Conservation (phyloP, 805 yeast species). For the Grigorovia transvaalensis region DNA sequence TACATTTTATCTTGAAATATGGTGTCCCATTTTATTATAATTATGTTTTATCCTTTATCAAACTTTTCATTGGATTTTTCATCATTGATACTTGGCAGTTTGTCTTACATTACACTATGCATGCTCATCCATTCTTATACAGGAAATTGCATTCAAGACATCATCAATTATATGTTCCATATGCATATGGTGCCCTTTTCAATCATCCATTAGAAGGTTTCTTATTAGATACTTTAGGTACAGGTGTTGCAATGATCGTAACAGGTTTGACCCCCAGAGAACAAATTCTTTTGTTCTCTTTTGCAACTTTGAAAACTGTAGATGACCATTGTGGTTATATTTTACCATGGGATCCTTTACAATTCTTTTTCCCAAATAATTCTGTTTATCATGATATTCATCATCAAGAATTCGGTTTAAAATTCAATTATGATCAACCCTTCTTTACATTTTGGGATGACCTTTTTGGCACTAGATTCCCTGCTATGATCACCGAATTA, state of each 20-base stretch:
- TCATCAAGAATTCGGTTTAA: slow-evolving; percentile 92
- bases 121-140: slow-evolving; percentile 65
- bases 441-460: slow-evolving; percentile 92
- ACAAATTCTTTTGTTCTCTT: slow-evolving; percentile 59
- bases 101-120: slow-evolving; percentile 83
- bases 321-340: slow-evolving; percentile 99
- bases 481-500: slow-evolving; percentile 25
- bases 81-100: slow-evolving; percentile 95
- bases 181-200: slow-evolving; percentile 92
- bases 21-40: slow-evolving; percentile 44
- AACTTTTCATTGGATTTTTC: slow-evolving; percentile 51
- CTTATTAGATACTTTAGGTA: slow-evolving; percentile 81
- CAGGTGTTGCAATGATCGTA: slow-evolving; percentile 67
- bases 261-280: slow-evolving; percentile 69
- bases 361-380: slow-evolving; percentile 84
- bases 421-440: slow-evolving; percentile 89
- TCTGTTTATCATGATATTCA: slow-evolving; percentile 95
- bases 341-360: slow-evolving; percentile 85
- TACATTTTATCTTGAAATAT: slow-evolving; percentile 8
- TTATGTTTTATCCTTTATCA: slow-evolving; percentile 52
- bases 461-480: slow-evolving; percentile 59
- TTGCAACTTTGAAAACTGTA: slow-evolving; percentile 91
- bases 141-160: slow-evolving; percentile 85
- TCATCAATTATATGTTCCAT: slow-evolving; percentile 89
- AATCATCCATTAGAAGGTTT: slow-evolving; percentile 94